These are phyloP conservation scores for Dryadomyces quercivorus DNA, from an alignment of 2,329 filamentous ascomycete genomes.

Conservation along the genomic window DNA sequence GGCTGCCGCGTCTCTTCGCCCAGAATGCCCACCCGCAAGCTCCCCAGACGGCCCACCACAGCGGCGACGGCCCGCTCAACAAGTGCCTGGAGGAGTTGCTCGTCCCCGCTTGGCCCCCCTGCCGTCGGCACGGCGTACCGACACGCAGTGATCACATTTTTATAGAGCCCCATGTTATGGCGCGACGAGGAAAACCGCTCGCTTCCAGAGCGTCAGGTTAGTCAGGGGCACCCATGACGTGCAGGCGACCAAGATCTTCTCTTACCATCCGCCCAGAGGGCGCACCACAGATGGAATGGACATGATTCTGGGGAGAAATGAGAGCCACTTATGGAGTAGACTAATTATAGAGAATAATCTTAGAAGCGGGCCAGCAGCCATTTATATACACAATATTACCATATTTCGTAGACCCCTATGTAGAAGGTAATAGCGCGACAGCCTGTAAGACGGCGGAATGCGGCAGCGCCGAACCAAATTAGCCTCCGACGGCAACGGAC, in stretches of 20 bases:
- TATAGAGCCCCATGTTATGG: constrained; percentile 33
- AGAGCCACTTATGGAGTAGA: too few species aligned
- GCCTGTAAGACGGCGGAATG: too few species aligned
- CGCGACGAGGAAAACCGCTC: constrained; percentile 33
- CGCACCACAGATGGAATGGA: not conserved
- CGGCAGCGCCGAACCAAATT: too few species aligned
- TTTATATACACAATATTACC: too few species aligned
- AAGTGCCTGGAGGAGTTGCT: constrained; percentile 8
- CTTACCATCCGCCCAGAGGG: constrained; percentile 7
- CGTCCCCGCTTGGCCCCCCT: not conserved
- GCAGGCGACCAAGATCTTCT: not conserved
- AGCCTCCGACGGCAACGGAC: too few species aligned
- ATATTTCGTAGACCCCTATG: too few species aligned
- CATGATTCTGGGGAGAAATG: not conserved
- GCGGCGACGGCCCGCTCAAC: constrained; percentile 26
- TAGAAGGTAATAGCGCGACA: too few species aligned
- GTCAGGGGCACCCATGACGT: too few species aligned
- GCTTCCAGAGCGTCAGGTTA: constrained; percentile 15
- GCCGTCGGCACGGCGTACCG: constrained; percentile 22
- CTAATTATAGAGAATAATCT: too few species aligned
- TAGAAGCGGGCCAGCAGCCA: too few species aligned
- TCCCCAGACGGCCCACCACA: constrained; percentile 30
- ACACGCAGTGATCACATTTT: constrained; percentile 31
- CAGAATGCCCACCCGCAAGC: constrained; percentile 35
- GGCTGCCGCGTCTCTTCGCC: constrained; percentile 30